Conservation (phyloP, 78 protist genomes). For the Anaeramoeba ignava region DNA sequence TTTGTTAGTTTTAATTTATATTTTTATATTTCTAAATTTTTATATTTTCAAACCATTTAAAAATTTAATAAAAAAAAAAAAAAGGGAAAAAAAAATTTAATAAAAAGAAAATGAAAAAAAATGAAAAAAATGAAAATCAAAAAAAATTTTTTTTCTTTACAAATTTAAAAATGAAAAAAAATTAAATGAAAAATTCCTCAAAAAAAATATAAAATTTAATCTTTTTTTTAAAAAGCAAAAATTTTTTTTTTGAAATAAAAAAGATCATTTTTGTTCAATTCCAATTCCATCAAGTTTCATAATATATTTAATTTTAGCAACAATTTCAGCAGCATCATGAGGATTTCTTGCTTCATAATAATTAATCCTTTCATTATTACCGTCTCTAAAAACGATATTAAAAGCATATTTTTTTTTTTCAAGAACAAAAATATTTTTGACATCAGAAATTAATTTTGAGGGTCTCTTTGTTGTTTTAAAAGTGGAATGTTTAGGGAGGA, state of each 20-base stretch:
- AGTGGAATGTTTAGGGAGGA: not conserved
- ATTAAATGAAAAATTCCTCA: too few species aligned
- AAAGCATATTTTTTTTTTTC: not conserved
- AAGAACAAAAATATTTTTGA: not conserved
- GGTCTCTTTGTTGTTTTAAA: not conserved
- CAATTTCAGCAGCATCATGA: constrained; percentile 4
- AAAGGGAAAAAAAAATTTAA: too few species aligned
- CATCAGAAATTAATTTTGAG: not conserved
- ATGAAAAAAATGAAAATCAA: too few species aligned
- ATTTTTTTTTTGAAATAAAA: not conserved
- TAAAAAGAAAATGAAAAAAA: too few species aligned
- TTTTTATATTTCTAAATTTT: too few species aligned
- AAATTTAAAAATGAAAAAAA: too few species aligned
- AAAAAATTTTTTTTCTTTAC: too few species aligned
- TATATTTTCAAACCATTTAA: too few species aligned
- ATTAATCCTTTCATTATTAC: not conserved
- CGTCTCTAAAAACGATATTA: not conserved
- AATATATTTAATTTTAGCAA: not conserved
- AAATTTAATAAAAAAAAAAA: too few species aligned
- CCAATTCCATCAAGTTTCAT: not conserved
- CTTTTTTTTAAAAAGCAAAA: not conserved
- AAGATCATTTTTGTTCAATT: not conserved
- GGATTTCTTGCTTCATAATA: not conserved
- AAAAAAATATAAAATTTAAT: too few species aligned
- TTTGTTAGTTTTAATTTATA: too few species aligned